Evolutionary conservation across 1,139 yeast species (phyloP), one percentile per base, ranked within the genome.

Genomic region (Torulaspora globosa): DNA sequence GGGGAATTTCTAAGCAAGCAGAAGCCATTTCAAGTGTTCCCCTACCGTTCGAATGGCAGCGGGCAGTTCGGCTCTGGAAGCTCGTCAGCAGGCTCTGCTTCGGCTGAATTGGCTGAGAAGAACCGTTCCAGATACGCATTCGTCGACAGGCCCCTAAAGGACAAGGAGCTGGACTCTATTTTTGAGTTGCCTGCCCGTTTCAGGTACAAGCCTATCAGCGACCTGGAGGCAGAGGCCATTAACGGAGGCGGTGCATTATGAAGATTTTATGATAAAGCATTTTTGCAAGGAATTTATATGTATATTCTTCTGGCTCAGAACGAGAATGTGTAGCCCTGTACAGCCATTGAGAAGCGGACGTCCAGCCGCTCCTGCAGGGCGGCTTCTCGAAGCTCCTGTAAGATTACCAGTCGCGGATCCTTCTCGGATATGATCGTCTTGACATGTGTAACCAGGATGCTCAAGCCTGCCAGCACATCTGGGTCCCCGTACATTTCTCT

Each of bases 171-270:
- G 54, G 71, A 71, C 47, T 73, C 89, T 32, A 75, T 92, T 61
- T 69, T 78, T 44, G 78, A 82, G 51, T 75, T 88, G 51, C 87
- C 96, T 1, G 54, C 68, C 48, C 77, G 90, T 64, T 86, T 84
- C 71, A 80, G 81, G 68, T 84, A 82, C 67, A 70, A 72, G 43
- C 69, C 73, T 4, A 73, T 86, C 26, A 79, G 78, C 47, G 85
- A 78, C 21, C 54, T 60, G n/a, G 96, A 88, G 66, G 78, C 83
- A 41, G 95, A 84, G 8, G 75, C 79, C 53, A 78, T 88, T 58
- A 74, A 78, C 58, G 74, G 76, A 45, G 96, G 96, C 40, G 95
- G 96, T 53, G 94, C 95, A n/a, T 41, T 44, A 15, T 54, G 44
- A 51, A 21, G 16, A 18, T 33, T 15, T 24, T 15, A 42, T 32